Evolutionary conservation across 805 yeast species (phyloP).

Genomic region (Wickerhamiella siamensis): DNA sequence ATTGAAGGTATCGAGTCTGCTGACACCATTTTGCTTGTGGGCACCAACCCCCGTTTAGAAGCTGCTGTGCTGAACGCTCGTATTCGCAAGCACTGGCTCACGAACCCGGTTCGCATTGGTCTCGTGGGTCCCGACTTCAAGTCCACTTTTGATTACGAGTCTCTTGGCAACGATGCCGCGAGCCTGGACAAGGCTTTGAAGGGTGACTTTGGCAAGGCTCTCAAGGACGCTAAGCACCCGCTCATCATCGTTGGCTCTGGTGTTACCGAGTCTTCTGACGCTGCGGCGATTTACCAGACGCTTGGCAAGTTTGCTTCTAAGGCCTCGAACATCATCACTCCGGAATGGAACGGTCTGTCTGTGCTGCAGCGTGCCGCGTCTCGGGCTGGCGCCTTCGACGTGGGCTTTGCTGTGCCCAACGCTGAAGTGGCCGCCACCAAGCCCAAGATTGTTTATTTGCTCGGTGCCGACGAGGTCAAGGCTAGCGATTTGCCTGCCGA

Average conservation of each 20-base stretch:
- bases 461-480: constrained; percentile 72
- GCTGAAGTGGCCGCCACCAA: constrained; percentile 32
- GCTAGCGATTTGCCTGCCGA: constrained; percentile 61
- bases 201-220: constrained; percentile 56
- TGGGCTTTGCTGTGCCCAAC: constrained; percentile 54
- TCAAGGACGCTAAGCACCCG: constrained; percentile 55
- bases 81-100: constrained; percentile 68
- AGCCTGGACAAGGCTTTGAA: constrained; percentile 44
- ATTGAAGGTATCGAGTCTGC: constrained; percentile 71
- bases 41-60: constrained; percentile 81
- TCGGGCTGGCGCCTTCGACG: constrained; percentile 74
- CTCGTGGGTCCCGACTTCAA: constrained; percentile 67
- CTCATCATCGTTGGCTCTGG: constrained; percentile 72
- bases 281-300: constrained; percentile 42
- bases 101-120: constrained; percentile 47
- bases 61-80: constrained; percentile 79
- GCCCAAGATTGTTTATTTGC: constrained; percentile 64
- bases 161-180: constrained; percentile 46
- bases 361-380: constrained; percentile 74
- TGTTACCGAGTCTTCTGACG: constrained; percentile 52
- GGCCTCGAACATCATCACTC: constrained; percentile 47
- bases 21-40: constrained; percentile 65
- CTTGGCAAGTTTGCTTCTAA: constrained; percentile 46
- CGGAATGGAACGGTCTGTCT: constrained; percentile 71
- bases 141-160: constrained; percentile 52